Base-by-base conservation (phyloP, 768 basidiomycete species). In the Boletellus emodensis region DNA sequence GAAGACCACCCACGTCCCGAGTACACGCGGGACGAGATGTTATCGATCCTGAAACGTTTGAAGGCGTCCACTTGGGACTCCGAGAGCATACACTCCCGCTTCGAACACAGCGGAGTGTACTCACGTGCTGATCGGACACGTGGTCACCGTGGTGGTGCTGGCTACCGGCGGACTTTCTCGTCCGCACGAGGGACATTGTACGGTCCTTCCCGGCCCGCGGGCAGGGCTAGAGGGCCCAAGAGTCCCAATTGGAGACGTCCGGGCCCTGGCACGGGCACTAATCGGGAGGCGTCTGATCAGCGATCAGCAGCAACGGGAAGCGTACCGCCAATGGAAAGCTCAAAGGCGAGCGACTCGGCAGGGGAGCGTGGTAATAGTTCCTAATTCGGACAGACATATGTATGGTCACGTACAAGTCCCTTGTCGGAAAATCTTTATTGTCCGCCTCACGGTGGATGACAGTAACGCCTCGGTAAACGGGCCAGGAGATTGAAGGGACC, bases 11-110 rank as follows among this genome's bases (percentile, higher is more conserved):
- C 69, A 14, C 65, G 69, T 48, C 62, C 74, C 35, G 68, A 64
- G 47, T 87, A 85, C 67, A 71, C 78, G 46, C 73, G 64, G 36
- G 67, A 74, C 44, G 80, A 81, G 44, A 69, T 87, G 48, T 61
- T 71, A 55, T 68, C 69, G 47, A 76, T 85, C 54, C 70, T 87
- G 52, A 63, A 61, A 51, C 80, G 77, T 44, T 59, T 86, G 46
- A 75, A 60, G 50, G 51, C 46, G 46, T 66, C 66, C 56, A 56
- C 60, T 49, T 57, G 54, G 53, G 38, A 55, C 40, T 52, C 55
- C 53, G 58, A 48, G 26, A 36, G 41, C 36, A 46, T 11, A 3
- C 40, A 45, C 30, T 20, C 59, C 39, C 47, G 32, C 51, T 49
- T 52, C 52, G 43, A 48, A 40, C 52, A 39, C 6, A 8, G 34